These are phyloP conservation scores for Dissophora globulifera DNA, from an alignment of 192 early-diverging fungal genomes.

Conservation along the genomic window DNA sequence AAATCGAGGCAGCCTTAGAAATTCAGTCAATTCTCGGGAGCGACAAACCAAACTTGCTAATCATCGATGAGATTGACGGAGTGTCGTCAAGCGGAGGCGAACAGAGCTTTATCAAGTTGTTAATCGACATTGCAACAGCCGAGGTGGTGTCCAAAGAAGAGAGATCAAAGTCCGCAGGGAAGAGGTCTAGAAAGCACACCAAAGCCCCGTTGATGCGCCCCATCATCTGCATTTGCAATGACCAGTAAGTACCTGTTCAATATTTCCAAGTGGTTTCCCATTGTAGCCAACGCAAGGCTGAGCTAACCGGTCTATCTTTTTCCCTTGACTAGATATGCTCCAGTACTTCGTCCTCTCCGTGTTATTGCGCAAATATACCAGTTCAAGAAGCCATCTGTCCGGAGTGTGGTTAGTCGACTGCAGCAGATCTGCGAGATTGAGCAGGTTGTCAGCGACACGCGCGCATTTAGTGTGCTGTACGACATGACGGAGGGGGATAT, in stretches of 20 bases:
- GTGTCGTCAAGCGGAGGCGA: slow-evolving; percentile 77
- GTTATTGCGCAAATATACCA: slow-evolving; percentile 77
- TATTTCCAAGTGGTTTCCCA: no score
- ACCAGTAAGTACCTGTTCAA: slow-evolving; percentile 65
- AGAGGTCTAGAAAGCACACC: slow-evolving; percentile 38
- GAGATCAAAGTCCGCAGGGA: slow-evolving; percentile 13
- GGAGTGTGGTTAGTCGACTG: slow-evolving; percentile 78
- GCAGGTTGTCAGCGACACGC: slow-evolving; percentile 75
- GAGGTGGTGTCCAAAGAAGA: slow-evolving; percentile 32
- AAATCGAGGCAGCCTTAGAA: slow-evolving; percentile 81
- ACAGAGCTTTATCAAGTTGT: slow-evolving; percentile 84
- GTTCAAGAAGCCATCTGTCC: slow-evolving; percentile 73
- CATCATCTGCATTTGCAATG: slow-evolving; percentile 99
- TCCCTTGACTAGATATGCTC: slow-evolving; percentile 72
- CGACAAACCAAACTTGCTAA: slow-evolving; percentile 80
- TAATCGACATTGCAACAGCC: slow-evolving; percentile 72
- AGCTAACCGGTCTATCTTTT: no score
- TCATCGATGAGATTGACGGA: slow-evolving; percentile 98
- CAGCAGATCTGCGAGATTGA: slow-evolving; percentile 84
- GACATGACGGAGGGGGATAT: slow-evolving; percentile 89
- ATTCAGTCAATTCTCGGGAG: slow-evolving; percentile 74
- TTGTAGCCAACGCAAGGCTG: no score
- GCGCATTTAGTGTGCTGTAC: slow-evolving; percentile 77
- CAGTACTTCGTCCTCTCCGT: slow-evolving; percentile 86
- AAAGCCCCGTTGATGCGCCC: slow-evolving; percentile 78